Percentiles rank a stretch among this genome's conserved stretches.
Evolutionary conservation across 2,329 filamentous ascomycete species (phyloP).

Genomic region (Xylariaceae sp.): DNA sequence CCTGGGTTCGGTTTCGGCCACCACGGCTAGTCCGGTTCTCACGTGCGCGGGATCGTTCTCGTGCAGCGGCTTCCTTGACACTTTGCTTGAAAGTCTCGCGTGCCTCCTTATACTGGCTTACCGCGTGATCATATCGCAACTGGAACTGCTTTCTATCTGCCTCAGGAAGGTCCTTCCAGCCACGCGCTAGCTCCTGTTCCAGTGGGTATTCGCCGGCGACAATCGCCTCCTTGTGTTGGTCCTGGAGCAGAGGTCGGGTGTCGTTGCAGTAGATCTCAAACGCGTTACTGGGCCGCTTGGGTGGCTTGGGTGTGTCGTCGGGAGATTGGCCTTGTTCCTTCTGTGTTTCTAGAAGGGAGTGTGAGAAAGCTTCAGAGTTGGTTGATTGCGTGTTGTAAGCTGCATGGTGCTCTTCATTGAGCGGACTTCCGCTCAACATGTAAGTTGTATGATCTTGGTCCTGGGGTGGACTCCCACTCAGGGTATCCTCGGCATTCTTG

Average conservation of each 20-base stretch:
- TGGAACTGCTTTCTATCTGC: slow-evolving; percentile 47
- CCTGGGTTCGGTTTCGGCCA: slow-evolving; percentile 27
- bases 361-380: slow-evolving; percentile 49
- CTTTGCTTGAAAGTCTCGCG: slow-evolving; percentile 36
- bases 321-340: slow-evolving; percentile 29
- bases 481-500: too few relatives aligned
- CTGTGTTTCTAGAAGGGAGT: slow-evolving; percentile 40
- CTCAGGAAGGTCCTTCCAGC: slow-evolving; percentile 50
- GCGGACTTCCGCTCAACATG: slow-evolving; percentile 39
- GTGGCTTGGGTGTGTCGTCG: slow-evolving; percentile 40
- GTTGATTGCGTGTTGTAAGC: slow-evolving; percentile 41
- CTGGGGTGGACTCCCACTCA: too few relatives aligned
- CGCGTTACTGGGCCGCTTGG: slow-evolving; percentile 43
- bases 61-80: slow-evolving; percentile 27
- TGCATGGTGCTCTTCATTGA: slow-evolving; percentile 38
- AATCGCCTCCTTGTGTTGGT: slow-evolving; percentile 40
- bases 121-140: slow-evolving; percentile 37
- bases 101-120: slow-evolving; percentile 40
- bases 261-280: slow-evolving; percentile 54
- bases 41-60: slow-evolving; percentile 29
- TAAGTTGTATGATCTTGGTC: too few relatives aligned
- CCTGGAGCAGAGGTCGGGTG: slow-evolving; percentile 40
- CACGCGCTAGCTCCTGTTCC: slow-evolving; percentile 51
- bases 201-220: slow-evolving; percentile 36
- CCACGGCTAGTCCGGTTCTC: slow-evolving; percentile 15